A percentile compares a stretch with the other conserved stretches of the same genome.
Conservation (phyloP, 164 flowering plant species). For the Umbellularia californica region DNA sequence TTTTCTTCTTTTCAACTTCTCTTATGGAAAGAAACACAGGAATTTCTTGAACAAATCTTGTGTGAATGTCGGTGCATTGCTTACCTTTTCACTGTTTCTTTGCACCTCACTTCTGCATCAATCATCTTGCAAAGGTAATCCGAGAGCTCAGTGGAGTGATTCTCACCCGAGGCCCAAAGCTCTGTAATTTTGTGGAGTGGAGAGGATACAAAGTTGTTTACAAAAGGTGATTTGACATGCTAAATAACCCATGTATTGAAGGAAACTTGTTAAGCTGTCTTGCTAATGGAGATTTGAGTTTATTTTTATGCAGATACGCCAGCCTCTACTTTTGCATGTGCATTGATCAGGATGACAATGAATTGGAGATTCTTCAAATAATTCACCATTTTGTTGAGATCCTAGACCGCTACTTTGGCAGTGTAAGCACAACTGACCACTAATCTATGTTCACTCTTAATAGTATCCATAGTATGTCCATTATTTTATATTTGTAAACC, state of each 20-base stretch:
- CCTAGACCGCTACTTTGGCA: slow-evolving; percentile 91
- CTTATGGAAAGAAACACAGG: background rate
- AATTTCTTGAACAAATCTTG: background rate
- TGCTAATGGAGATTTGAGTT: background rate
- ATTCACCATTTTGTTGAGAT: slow-evolving; percentile 92
- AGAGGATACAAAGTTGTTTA: slow-evolving; percentile 88
- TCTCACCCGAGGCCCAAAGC: slow-evolving; percentile 82
- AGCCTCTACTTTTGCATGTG: slow-evolving; percentile 97
- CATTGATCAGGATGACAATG: slow-evolving; percentile 80
- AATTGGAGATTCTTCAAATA: slow-evolving; percentile 76
- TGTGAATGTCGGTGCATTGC: background rate
- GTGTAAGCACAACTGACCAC: slow-evolving; percentile 39
- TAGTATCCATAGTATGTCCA: background rate
- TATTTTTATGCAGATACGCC: slow-evolving; percentile 52
- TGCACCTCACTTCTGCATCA: background rate
- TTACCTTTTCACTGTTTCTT: background rate
- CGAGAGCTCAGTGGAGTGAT: slow-evolving; percentile 89
- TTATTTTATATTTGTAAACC: background rate
- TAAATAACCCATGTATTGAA: background rate
- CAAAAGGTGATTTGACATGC: slow-evolving; percentile 50
- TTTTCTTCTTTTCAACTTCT: background rate
- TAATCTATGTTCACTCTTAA: background rate
- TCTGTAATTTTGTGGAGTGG: slow-evolving; percentile 94
- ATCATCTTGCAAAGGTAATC: slow-evolving; percentile 47
- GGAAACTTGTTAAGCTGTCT: background rate